Evolutionary conservation across 768 basidiomycete species (phyloP).

Genomic region (Mycena metata): DNA sequence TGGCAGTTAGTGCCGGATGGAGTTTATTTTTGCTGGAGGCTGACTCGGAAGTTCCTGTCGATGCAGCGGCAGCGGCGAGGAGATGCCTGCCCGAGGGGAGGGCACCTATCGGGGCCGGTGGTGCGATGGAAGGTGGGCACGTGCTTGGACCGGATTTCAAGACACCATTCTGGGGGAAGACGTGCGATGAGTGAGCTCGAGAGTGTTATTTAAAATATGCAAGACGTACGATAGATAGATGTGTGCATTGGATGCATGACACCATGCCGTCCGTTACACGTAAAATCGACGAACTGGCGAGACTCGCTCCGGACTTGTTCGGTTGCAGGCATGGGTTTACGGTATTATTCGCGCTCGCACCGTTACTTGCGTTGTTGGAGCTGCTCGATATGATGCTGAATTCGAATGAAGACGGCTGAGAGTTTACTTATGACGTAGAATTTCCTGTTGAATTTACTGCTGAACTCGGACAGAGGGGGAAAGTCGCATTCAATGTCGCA

Average conservation of each 20-base stretch:
- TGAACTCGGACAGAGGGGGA: too few species aligned
- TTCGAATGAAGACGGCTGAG: too few species aligned
- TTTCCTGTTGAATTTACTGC: too few species aligned
- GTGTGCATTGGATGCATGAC: neutral
- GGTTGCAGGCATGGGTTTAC: neutral
- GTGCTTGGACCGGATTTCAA: neutral
- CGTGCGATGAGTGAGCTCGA: too few species aligned
- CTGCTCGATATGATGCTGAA: neutral
- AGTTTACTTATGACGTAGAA: too few species aligned
- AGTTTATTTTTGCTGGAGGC: neutral
- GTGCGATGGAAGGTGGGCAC: neutral
- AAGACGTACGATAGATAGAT: neutral
- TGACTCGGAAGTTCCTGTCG: too few species aligned
- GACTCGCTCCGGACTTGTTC: neutral
- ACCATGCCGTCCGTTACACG: neutral
- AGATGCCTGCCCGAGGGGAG: neutral
- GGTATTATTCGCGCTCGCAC: neutral
- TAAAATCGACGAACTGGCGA: neutral
- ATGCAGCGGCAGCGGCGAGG: neutral
- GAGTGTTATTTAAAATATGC: neutral
- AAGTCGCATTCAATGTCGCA: neutral
- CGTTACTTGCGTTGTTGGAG: neutral
- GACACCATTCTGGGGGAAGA: neutral
- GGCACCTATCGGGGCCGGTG: neutral
- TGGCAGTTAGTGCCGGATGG: neutral